Percentiles rank a stretch among this genome's conserved stretches.
phyloP scores from a whole-genome alignment of 805 yeast genomes.

The Candida easanensis region DNA sequence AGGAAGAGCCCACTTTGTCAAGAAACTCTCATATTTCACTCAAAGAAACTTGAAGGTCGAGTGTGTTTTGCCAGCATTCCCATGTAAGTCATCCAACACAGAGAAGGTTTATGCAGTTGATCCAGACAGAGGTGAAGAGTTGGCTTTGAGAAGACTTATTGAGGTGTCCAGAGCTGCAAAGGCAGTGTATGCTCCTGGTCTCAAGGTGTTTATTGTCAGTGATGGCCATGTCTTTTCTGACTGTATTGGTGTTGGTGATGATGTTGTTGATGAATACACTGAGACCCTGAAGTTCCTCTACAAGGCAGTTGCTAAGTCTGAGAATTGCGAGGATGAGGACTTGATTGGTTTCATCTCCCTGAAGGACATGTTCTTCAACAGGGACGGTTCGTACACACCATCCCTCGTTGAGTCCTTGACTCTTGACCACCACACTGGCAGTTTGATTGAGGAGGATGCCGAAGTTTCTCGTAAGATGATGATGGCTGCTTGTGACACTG shows the following conservation, averaged over 20 bases:
- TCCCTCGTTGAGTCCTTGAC: slow-evolving; percentile 29
- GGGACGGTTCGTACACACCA: slow-evolving; percentile 29
- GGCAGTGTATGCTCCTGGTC: slow-evolving; percentile 52
- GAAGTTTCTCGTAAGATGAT: slow-evolving; percentile 39
- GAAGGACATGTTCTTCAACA: slow-evolving; percentile 38
- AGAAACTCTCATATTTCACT: slow-evolving; percentile 46
- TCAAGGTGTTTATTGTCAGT: slow-evolving; percentile 54
- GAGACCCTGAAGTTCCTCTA: slow-evolving; percentile 42
- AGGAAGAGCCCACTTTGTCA: slow-evolving; percentile 43
- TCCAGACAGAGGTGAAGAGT: slow-evolving; percentile 56
- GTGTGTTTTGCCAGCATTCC: slow-evolving; percentile 62
- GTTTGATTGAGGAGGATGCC: slow-evolving; percentile 35
- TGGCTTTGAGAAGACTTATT: slow-evolving; percentile 39
- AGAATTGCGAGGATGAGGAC: slow-evolving; percentile 28
- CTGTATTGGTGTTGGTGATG: slow-evolving; percentile 60
- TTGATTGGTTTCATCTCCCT: slow-evolving; percentile 40
- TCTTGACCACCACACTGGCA: slow-evolving; percentile 37
- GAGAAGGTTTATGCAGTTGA: slow-evolving; percentile 46
- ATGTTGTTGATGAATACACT: slow-evolving; percentile 48
- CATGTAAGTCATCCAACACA: slow-evolving; percentile 58
- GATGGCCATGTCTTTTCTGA: slow-evolving; percentile 68
- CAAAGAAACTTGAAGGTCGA: slow-evolving; percentile 46
- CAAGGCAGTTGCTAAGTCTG: slow-evolving; percentile 25
- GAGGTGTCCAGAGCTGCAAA: slow-evolving; percentile 29
- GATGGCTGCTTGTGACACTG: slow-evolving; percentile 46